Base-by-base conservation (phyloP, 345 rosid species). In the Aegle marmelos region DNA sequence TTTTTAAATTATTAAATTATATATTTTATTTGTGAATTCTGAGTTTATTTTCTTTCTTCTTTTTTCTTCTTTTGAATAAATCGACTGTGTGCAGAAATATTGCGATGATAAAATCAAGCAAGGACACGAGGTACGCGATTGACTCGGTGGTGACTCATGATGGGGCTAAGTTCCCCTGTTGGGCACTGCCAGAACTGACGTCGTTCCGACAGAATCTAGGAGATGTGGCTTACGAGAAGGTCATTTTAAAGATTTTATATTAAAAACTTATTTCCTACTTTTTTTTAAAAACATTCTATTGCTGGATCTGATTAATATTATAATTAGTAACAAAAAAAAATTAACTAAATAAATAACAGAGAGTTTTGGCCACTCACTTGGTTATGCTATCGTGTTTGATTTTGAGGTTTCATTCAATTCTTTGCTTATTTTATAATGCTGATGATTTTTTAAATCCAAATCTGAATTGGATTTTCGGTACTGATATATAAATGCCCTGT, bases 131-230 rank as follows among this genome's bases (percentile, higher is more conserved):
- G 78, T 94, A 96, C 19, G 94, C 95, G 7, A 72, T 80, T 27
- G 95, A 90, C 82, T 92, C 93, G 2, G 93, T 91, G 10, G 98
- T 91, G 74, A 85, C 92, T 14, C 99, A 96, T 54, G 97, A 94
- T 67, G 98, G 97, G 21, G 78, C 83, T 61, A 92, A 88, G 76
- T 89, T 92, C 62, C 95, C 97, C 10, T 90, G 98, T 73, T 92
- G 95, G 98, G 87, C 90, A 6, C 79, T 91, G 83, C 87, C 93
- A 14, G 90, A 91, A 87, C 95, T 96, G 19, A 79, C 86, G 80
- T 89, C 93, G 16, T 90, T 96, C 25, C 83, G 81, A 0, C 79
- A 59, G 7, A 83, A 74, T 73, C 70, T 92, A 2, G 98, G 97
- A 1, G 82, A 77, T 0, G 94, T 89, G 53, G 97, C 93, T 65